Evolutionary conservation across 257 asterid species (phyloP).

Genomic region (Avicennia marina): DNA sequence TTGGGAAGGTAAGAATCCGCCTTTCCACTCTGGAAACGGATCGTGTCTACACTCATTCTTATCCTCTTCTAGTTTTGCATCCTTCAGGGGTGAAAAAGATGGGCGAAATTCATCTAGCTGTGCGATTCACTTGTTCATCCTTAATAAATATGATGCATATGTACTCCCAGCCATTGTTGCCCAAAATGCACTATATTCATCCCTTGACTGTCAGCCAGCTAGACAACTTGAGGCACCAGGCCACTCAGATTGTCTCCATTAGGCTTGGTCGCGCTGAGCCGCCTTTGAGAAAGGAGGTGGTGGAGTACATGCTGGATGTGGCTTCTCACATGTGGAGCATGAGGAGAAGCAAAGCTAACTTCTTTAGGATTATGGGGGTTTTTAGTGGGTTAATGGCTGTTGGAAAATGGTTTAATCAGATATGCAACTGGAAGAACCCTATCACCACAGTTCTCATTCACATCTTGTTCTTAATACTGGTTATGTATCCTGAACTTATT

Average conservation of each 20-base stretch:
- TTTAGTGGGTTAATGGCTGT: constrained; percentile 50
- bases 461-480: constrained; percentile 58
- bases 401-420: constrained; percentile 64
- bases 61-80: constrained; percentile 65
- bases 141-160: constrained; percentile 58
- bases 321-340: constrained; percentile 83
- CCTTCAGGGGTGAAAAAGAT: constrained; percentile 69
- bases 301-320: constrained; percentile 73
- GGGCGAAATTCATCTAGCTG: constrained; percentile 77
- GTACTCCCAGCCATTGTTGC: constrained; percentile 62
- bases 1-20: constrained; percentile 74
- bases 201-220: constrained; percentile 59
- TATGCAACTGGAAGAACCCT: constrained; percentile 78
- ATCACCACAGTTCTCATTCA: constrained; percentile 63
- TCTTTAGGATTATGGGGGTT: constrained; percentile 62
- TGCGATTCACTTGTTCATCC: constrained; percentile 63
- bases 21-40: constrained; percentile 69
- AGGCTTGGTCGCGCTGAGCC: constrained; percentile 78
- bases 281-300: constrained; percentile 67
- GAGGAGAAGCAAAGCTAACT: constrained; percentile 71
- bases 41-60: constrained; percentile 59
- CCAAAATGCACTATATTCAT: constrained; percentile 70
- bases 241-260: constrained; percentile 59
- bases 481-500: constrained; percentile 58
- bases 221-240: constrained; percentile 67